Conservation (phyloP, 805 yeast genomes). For the Candida golubevii region DNA sequence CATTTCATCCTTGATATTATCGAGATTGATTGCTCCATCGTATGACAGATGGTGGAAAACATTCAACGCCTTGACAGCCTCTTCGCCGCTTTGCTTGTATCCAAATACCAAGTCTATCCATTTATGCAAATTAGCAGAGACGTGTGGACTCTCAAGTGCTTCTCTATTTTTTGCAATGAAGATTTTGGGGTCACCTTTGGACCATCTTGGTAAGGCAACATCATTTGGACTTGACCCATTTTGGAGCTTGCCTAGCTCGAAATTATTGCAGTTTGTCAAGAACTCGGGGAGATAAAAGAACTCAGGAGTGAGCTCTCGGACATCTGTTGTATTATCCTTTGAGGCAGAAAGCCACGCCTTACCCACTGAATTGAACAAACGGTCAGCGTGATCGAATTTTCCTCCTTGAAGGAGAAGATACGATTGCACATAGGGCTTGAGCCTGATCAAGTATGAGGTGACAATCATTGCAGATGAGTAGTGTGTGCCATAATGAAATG, state of each 20-base stretch:
- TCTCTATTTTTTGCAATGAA: conserved; percentile 74
- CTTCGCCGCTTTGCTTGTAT: conserved; percentile 66
- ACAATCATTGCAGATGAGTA: conserved; percentile 94
- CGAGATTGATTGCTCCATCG: conserved; percentile 78
- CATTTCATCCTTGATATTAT: conserved; percentile 63
- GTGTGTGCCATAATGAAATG: conserved; percentile 91
- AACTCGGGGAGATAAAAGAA: conserved; percentile 82
- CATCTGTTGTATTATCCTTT: conserved; percentile 77
- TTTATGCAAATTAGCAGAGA: conserved; percentile 65
- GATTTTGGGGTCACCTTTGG: conserved; percentile 66
- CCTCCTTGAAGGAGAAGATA: conserved; percentile 82
- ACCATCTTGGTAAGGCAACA: conserved; percentile 81
- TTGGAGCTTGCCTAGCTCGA: conserved; percentile 69
- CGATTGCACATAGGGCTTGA: conserved; percentile 78
- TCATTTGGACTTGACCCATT: conserved; percentile 54
- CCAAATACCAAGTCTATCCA: conserved; percentile 92
- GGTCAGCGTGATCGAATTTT: conserved; percentile 81
- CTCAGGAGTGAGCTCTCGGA: conserved; percentile 82
- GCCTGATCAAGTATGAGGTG: conserved; percentile 68
- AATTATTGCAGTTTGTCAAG: conserved; percentile 57
- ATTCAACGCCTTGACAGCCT: conserved; percentile 62
- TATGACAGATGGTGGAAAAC: conserved; percentile 84
- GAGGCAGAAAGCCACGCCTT: conserved; percentile 82
- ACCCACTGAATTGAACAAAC: conserved; percentile 69
- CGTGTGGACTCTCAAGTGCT: conserved; percentile 80